Evolutionary conservation across 2,329 filamentous ascomycete genomes (phyloP).

Genomic region (Aspergillus sp.): DNA sequence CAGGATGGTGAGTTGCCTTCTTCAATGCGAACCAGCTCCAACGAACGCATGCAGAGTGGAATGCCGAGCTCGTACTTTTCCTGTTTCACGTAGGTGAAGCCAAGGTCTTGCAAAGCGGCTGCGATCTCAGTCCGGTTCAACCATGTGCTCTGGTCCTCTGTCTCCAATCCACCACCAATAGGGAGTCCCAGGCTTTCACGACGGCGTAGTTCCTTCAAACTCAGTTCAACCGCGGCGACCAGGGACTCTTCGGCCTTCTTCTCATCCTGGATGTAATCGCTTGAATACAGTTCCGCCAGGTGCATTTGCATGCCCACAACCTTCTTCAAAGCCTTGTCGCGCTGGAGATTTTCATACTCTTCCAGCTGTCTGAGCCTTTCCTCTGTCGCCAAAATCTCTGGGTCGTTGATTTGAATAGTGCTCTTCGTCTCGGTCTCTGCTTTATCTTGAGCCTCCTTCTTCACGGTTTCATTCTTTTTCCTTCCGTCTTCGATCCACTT

Average conservation of each 20-base stretch:
- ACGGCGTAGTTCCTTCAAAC: slow-evolving; percentile 67
- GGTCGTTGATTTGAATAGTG: slow-evolving; percentile 11
- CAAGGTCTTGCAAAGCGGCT: slow-evolving; percentile 55
- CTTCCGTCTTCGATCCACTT: slow-evolving; percentile 30
- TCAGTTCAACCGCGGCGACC: slow-evolving; percentile 75
- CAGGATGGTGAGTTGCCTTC: slow-evolving; percentile 52
- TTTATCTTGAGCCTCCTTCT: slow-evolving; percentile 12
- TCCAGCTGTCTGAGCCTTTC: slow-evolving; percentile 19
- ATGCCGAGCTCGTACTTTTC: slow-evolving; percentile 76
- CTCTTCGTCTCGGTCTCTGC: slow-evolving; percentile 12
- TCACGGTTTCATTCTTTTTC: slow-evolving; percentile 13
- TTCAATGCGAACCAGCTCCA: slow-evolving; percentile 58
- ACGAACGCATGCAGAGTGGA: slow-evolving; percentile 80
- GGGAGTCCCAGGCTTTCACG: slow-evolving; percentile 64
- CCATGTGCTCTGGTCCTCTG: slow-evolving; percentile 29
- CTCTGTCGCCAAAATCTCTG: slow-evolving; percentile 15
- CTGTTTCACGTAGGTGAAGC: slow-evolving; percentile 67
- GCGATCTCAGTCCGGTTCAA: slow-evolving; percentile 36
- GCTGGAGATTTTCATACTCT: slow-evolving; percentile 34
- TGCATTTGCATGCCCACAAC: slow-evolving; percentile 74
- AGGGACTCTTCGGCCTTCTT: slow-evolving; percentile 72
- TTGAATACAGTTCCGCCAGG: slow-evolving; percentile 75
- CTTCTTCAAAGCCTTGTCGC: slow-evolving; percentile 67
- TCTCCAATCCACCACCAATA: slow-evolving; percentile 55
- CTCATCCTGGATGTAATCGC: slow-evolving; percentile 67